Conservation (phyloP, 192 early-diverging fungal species). For the Backusella macrospora region DNA sequence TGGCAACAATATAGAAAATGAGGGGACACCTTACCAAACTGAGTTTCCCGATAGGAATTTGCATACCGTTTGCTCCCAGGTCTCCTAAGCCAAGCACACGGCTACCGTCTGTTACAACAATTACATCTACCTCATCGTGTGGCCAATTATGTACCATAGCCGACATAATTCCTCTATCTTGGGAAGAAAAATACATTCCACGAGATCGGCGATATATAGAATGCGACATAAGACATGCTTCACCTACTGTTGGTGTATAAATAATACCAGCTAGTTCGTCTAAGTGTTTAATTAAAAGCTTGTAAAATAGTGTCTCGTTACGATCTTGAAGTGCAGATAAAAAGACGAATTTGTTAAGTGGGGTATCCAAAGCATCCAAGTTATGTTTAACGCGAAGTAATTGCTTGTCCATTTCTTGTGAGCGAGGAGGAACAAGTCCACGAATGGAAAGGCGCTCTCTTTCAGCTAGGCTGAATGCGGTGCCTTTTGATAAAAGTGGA, state of each 20-base stretch:
- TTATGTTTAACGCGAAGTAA: conserved; percentile 55
- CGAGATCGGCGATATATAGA: conserved; percentile 57
- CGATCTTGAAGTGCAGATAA: conserved; percentile 58
- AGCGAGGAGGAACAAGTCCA: conserved; percentile 54
- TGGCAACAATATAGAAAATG: conserved; percentile 9
- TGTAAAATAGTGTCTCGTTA: conserved; percentile 58
- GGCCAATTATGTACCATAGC: conserved; percentile 62
- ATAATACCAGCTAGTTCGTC: conserved; percentile 57
- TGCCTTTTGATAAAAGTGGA: conserved; percentile 54
- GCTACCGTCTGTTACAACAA: conserved; percentile 43
- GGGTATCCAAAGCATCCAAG: conserved; percentile 49
- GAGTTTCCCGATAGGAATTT: conserved; percentile 46
- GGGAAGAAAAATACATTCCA: conserved; percentile 58
- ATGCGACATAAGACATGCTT: conserved; percentile 52
- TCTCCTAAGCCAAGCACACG: conserved; percentile 44
- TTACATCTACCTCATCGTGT: conserved; percentile 55
- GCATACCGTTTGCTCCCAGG: conserved; percentile 44
- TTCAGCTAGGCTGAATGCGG: conserved; percentile 54
- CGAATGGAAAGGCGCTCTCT: conserved; percentile 56
- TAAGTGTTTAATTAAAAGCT: conserved; percentile 51
- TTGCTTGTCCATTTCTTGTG: conserved; percentile 61
- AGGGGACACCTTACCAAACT: conserved; percentile 34
- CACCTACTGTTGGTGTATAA: conserved; percentile 59
- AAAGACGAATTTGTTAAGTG: conserved; percentile 56
- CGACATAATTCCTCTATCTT: conserved; percentile 55